phyloP scores from a whole-genome alignment of 192 early-diverging fungal genomes.

The Umbelopsis vinacea region DNA sequence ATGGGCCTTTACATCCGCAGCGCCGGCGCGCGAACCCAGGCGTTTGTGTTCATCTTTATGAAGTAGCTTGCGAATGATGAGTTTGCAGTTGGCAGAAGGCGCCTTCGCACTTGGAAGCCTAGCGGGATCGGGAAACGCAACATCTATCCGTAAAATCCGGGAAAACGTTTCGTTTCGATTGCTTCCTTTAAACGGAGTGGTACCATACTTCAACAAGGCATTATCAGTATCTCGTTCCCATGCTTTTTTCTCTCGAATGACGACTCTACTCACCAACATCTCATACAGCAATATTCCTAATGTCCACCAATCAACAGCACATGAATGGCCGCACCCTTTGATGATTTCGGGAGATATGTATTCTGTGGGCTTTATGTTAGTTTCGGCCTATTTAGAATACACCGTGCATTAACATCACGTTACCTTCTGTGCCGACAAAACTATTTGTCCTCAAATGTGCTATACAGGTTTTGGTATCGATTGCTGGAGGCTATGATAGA shows the following conservation, averaged over 20 bases:
- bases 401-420: not conserved
- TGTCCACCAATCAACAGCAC: conserved; percentile 98
- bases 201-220: conserved; percentile 59
- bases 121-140: conserved; percentile 64
- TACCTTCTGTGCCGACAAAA: conserved; percentile 95
- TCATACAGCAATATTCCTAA: conserved; percentile 97
- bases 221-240: not conserved
- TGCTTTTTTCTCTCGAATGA: not conserved
- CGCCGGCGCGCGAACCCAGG: conserved; percentile 86
- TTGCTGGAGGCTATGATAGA: conserved; percentile 54
- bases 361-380: conserved; percentile 49
- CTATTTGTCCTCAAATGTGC: conserved; percentile 90
- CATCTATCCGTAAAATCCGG: conserved; percentile 83
- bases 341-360: conserved; percentile 99
- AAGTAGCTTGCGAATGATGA: conserved; percentile 81
- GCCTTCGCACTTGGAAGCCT: conserved; percentile 23
- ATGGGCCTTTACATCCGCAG: conserved; percentile 92
- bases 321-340: conserved; percentile 90
- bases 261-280: conserved; percentile 73
- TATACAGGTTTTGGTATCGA: conserved; percentile 92
- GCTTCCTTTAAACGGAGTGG: conserved; percentile 94
- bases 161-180: conserved; percentile 88
- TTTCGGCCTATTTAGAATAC: not conserved
- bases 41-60: conserved; percentile 88
- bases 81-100: conserved; percentile 60